phyloP scores from a whole-genome alignment of 768 basidiomycete genomes.

The Pholiota molesta region DNA sequence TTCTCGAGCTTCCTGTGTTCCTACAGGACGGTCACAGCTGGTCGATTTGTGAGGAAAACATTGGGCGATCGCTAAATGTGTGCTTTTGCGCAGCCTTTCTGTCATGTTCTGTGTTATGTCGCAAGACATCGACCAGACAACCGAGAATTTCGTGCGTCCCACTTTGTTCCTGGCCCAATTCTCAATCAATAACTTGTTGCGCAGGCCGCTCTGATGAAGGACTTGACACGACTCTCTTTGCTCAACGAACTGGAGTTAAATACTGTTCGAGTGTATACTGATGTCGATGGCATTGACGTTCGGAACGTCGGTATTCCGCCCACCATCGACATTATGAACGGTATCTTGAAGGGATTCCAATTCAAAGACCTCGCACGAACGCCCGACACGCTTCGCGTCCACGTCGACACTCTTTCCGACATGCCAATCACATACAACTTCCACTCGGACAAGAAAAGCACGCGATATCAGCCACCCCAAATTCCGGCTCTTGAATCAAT shows the following conservation, averaged over 20 bases:
- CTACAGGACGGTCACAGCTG: neutral
- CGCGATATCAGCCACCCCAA: neutral
- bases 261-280: neutral
- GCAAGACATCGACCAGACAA: neutral
- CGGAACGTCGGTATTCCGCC: neutral
- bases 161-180: neutral
- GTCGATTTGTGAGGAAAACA: neutral
- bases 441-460: neutral
- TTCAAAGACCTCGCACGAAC: neutral
- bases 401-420: neutral
- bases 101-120: neutral
- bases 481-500: neutral
- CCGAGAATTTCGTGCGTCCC: neutral
- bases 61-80: neutral
- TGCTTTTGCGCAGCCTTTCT: neutral
- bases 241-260: neutral
- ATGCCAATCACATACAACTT: neutral
- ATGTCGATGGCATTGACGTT: neutral
- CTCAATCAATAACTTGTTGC: neutral
- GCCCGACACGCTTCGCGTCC: neutral
- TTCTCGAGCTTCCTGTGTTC: slow-evolving; percentile 2
- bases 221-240: neutral
- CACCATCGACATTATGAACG: neutral
- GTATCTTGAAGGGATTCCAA: neutral
- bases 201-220: neutral